phyloP scores from a whole-genome alignment of 202 grass and related monocot species.

The Eragrostis tef region DNA sequence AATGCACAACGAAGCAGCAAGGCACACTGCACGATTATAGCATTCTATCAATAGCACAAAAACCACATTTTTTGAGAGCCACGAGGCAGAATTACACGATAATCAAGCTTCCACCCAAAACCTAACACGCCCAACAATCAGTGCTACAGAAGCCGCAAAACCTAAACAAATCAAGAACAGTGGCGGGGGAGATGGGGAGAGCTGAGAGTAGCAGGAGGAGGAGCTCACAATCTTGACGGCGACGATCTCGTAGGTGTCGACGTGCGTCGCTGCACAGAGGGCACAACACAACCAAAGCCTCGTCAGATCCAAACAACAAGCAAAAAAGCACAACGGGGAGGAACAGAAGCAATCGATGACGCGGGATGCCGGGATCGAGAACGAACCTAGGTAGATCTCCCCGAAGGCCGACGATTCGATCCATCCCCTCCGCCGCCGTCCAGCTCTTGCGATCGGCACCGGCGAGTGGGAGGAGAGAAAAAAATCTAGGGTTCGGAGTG shows the following conservation, averaged over 20 bases:
- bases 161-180: constrained; percentile 29
- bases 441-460: constrained; percentile 14
- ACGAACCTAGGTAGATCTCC: constrained; percentile 74
- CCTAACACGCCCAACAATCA: background rate
- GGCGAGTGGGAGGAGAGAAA: constrained; percentile 2
- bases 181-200: background rate
- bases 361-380: background rate
- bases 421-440: constrained; percentile 42
- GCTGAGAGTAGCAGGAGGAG: background rate
- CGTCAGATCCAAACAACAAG: constrained; percentile 37
- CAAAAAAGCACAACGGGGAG: background rate
- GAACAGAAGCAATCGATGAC: background rate
- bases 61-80: background rate
- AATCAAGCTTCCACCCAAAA: background rate
- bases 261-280: constrained; percentile 60
- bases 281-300: constrained; percentile 6
- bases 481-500: constrained; percentile 45
- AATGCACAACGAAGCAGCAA: constrained; percentile 7
- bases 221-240: constrained; percentile 81
- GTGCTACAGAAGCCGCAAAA: background rate
- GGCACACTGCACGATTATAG: background rate
- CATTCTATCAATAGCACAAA: background rate
- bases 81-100: background rate
- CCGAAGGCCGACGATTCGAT: constrained; percentile 79
- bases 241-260: constrained; percentile 81